These are phyloP conservation scores for Arctostaphylos glauca DNA, from an alignment of 148 eudicot genomes.

Conservation along the genomic window DNA sequence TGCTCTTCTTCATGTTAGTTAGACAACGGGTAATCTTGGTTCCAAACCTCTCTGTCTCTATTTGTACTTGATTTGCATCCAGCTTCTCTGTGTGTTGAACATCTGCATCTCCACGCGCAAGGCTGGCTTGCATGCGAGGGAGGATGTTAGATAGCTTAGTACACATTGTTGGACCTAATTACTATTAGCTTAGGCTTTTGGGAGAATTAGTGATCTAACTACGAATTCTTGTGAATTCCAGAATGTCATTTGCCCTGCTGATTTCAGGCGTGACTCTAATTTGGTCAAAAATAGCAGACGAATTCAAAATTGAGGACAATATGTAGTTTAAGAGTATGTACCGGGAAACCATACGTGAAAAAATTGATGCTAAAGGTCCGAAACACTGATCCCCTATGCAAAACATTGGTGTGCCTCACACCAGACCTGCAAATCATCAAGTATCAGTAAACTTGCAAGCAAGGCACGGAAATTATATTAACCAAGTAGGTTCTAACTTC, in stretches of 20 bases:
- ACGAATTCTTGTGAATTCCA: neutral
- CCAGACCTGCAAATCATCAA: slow-evolving; percentile 71
- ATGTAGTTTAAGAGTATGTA: slow-evolving; percentile 52
- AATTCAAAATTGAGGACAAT: slow-evolving; percentile 10
- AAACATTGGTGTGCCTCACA: slow-evolving; percentile 85
- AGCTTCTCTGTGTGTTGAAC: neutral
- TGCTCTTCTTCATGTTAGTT: neutral
- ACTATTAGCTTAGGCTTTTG: neutral
- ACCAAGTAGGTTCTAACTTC: neutral
- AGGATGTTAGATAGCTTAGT: neutral
- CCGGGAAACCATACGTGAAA: slow-evolving; percentile 99
- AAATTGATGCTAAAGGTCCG: slow-evolving; percentile 92
- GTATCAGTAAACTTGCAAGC: slow-evolving; percentile 11
- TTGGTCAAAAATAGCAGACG: slow-evolving; percentile 12
- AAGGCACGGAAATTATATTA: slow-evolving; percentile 1
- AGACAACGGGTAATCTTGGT: neutral
- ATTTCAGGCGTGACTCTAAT: slow-evolving; percentile 8
- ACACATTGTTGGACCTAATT: neutral
- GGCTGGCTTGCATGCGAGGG: neutral
- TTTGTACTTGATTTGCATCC: neutral
- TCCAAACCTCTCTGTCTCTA: neutral
- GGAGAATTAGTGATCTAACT: neutral
- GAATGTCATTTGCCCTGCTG: neutral
- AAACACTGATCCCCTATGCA: slow-evolving; percentile 76
- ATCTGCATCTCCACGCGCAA: neutral